Evolutionary conservation across 805 yeast genomes (phyloP).

Genomic region (Nakazawaea ernobii): DNA sequence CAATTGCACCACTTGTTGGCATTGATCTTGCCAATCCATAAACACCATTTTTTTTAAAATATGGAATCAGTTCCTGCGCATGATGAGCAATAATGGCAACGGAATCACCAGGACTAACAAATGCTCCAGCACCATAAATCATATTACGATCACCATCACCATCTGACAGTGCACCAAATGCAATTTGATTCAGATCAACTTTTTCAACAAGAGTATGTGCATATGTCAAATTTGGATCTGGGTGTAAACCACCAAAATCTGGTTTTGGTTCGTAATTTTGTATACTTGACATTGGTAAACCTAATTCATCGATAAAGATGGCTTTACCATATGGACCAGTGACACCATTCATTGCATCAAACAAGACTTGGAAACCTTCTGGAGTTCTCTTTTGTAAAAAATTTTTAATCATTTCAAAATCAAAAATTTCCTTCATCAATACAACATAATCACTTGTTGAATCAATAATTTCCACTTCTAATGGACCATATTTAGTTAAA

Average conservation of each 20-base stretch:
- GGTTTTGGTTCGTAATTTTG: conserved; percentile 79
- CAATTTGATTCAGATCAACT: conserved; percentile 77
- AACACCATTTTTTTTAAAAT: conserved; percentile 78
- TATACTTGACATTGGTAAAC: conserved; percentile 60
- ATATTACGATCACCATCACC: conserved; percentile 99
- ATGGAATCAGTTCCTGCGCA: conserved; percentile 81
- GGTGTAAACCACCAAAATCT: conserved; percentile 96
- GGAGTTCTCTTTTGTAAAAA: conserved; percentile 52
- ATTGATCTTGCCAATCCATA: conserved; percentile 93
- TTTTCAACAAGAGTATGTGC: conserved; percentile 80
- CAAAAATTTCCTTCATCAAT: conserved; percentile 81
- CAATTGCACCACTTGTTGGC: conserved; percentile 96
- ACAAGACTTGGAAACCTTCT: conserved; percentile 64
- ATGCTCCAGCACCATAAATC: conserved; percentile 93
- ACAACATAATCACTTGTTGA: conserved; percentile 72
- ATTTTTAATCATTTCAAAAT: conserved; percentile 69
- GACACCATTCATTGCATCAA: conserved; percentile 91
- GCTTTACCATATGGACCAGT: conserved; percentile 94
- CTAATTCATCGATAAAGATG: conserved; percentile 79
- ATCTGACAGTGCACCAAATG: conserved; percentile 98
- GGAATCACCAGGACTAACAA: conserved; percentile 97
- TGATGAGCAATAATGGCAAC: conserved; percentile 97
- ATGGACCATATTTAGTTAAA: conserved; percentile 39
- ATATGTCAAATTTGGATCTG: conserved; percentile 95
- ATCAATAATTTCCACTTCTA: conserved; percentile 78